Conservation (phyloP, 2,329 filamentous ascomycete species). For the Penicillium brevicompactum region DNA sequence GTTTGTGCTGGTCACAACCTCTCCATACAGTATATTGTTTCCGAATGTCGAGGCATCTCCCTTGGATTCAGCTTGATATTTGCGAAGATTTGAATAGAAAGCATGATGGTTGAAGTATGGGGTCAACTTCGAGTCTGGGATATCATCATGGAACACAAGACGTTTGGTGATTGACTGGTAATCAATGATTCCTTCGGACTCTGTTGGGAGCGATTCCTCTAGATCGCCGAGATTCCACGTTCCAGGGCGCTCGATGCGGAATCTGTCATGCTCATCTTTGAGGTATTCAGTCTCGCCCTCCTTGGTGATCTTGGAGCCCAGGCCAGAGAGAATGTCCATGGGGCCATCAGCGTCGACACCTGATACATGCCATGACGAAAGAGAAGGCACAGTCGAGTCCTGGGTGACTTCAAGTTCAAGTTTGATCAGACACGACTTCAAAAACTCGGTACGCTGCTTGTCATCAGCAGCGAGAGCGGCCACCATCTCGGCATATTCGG, state of each 20-base stretch:
- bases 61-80: slow-evolving; percentile 63
- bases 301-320: slow-evolving; percentile 66
- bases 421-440: slow-evolving; percentile 77
- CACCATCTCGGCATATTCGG: slow-evolving; percentile 71
- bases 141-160: slow-evolving; percentile 71
- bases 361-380: slow-evolving; percentile 82
- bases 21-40: slow-evolving; percentile 77
- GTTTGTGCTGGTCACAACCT: slow-evolving; percentile 92
- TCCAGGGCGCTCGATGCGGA: slow-evolving; percentile 71
- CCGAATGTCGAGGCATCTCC: slow-evolving; percentile 70
- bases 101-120: slow-evolving; percentile 83
- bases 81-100: slow-evolving; percentile 71
- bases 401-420: slow-evolving; percentile 78
- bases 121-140: slow-evolving; percentile 72
- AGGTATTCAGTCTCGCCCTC: slow-evolving; percentile 72
- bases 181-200: slow-evolving; percentile 65
- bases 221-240: slow-evolving; percentile 61
- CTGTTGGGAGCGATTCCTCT: slow-evolving; percentile 53
- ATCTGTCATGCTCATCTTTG: slow-evolving; percentile 79
- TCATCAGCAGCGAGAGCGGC: slow-evolving; percentile 70
- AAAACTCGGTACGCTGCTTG: slow-evolving; percentile 67
- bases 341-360: slow-evolving; percentile 66
- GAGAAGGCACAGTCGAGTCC: slow-evolving; percentile 71
- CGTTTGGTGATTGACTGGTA: slow-evolving; percentile 73
- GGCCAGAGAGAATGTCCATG: slow-evolving; percentile 65